A percentile compares a stretch with the other conserved stretches of the same genome.
Conservation (phyloP, 2,329 filamentous ascomycete genomes). For the Colletotrichum sp. region DNA sequence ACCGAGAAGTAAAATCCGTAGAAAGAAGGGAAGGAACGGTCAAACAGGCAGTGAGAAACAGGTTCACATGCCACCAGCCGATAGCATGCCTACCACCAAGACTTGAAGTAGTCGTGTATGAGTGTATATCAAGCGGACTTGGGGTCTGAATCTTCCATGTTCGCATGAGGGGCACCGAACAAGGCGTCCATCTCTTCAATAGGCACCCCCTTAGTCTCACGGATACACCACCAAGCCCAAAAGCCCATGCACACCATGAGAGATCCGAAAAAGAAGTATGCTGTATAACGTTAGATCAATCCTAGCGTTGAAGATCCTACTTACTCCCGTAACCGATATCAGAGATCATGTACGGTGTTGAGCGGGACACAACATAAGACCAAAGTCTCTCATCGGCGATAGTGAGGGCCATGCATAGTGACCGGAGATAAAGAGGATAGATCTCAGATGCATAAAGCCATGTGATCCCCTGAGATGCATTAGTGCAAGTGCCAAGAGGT, state of each 20-base stretch:
- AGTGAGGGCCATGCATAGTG: too few species aligned
- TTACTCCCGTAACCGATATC: too few species aligned
- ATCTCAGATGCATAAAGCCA: too few species aligned
- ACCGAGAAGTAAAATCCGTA: not conserved
- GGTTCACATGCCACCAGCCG: not conserved
- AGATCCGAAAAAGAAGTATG: not conserved
- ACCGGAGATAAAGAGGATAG: too few species aligned
- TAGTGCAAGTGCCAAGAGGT: too few species aligned
- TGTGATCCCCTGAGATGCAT: too few species aligned
- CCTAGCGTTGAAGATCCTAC: too few species aligned
- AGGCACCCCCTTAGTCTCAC: not conserved
- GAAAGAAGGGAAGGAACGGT: not conserved
- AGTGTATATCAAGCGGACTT: not conserved
- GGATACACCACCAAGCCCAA: not conserved
- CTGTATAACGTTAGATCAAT: not conserved
- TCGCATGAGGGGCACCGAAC: not conserved
- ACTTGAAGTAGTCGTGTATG: not conserved
- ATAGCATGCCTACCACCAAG: too few species aligned
- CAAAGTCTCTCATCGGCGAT: too few species aligned
- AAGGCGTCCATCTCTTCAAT: not conserved
- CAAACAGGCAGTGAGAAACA: too few species aligned
- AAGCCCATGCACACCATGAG: not conserved
- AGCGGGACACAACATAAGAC: too few species aligned
- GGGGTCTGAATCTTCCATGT: not conserved
- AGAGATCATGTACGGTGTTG: too few species aligned